Evolutionary conservation across 345 rosid species (phyloP).

Genomic region (Stellera chamaejasme): DNA sequence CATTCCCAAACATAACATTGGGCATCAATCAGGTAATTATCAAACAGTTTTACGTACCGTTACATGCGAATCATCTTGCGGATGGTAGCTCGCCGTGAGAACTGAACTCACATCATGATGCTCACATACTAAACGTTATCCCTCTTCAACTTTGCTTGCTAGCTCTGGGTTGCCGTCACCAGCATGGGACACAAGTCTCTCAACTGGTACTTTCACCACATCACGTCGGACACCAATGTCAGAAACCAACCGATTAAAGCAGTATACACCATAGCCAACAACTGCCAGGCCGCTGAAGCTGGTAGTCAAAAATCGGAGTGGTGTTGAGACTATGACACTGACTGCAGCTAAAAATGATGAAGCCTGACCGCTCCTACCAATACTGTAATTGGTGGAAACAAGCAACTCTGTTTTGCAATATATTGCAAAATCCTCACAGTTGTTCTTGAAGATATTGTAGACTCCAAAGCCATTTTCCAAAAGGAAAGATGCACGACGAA

Average conservation of each 20-base stretch:
- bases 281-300: constrained; percentile 52
- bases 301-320: constrained; percentile 39
- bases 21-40: too few relatives aligned
- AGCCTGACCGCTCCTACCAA: constrained; percentile 76
- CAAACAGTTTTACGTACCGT: too few relatives aligned
- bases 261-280: constrained; percentile 41
- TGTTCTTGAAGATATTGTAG: constrained; percentile 56
- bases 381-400: constrained; percentile 33
- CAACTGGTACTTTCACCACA: constrained; percentile 39
- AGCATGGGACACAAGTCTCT: constrained; percentile 25
- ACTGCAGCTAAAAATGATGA: constrained; percentile 43
- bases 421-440: constrained; percentile 72
- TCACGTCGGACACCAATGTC: constrained; percentile 66
- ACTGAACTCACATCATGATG: too few relatives aligned
- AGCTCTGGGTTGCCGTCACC: neutral
- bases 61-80: too few relatives aligned
- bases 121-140: too few relatives aligned
- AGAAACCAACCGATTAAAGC: constrained; percentile 36
- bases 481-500: constrained; percentile 50
- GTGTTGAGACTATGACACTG: constrained; percentile 32
- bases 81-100: too few relatives aligned
- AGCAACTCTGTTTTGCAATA: constrained; percentile 71
- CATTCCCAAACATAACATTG: too few relatives aligned
- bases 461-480: constrained; percentile 60
- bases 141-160: too few relatives aligned